Percentiles rank a stretch among this genome's conserved stretches.
These are phyloP conservation scores for Gymnopus androsaceus DNA, from an alignment of 1,284 basidiomycete genomes.

Conservation along the genomic window DNA sequence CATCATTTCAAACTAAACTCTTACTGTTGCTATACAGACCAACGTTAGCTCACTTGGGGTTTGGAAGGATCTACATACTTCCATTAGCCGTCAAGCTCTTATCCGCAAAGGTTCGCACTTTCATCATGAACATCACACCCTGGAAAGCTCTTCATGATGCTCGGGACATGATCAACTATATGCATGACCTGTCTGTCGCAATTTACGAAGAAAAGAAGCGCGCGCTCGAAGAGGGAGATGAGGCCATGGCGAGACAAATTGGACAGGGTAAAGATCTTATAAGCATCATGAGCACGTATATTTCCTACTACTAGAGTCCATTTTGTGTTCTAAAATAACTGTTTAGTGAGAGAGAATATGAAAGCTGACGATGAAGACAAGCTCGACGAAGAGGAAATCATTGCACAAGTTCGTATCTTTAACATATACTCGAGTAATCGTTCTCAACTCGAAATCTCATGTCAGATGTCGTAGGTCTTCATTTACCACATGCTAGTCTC, in stretches of 20 bases:
- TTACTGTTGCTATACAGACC: not conserved
- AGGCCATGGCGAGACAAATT: constrained; percentile 32
- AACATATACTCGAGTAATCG: not conserved
- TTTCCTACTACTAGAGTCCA: not conserved
- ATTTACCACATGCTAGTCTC: no score
- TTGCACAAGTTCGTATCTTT: constrained; percentile 25
- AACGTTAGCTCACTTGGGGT: constrained; percentile 16
- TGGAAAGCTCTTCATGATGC: constrained; percentile 34
- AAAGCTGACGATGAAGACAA: constrained; percentile 32
- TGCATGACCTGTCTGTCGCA: constrained; percentile 36
- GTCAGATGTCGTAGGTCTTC: constrained; percentile 18
- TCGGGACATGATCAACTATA: constrained; percentile 38
- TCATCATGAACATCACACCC: constrained; percentile 36
- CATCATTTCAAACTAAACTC: not conserved
- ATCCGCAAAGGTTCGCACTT: constrained; percentile 35
- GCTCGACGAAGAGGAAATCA: constrained; percentile 33
- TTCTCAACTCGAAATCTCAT: constrained; percentile 2
- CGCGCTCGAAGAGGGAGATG: constrained; percentile 37
- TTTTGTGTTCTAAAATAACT: not conserved
- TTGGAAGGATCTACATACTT: constrained; percentile 29
- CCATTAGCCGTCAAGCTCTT: constrained; percentile 37
- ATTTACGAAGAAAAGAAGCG: constrained; percentile 42
- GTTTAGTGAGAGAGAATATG: constrained; percentile 36
- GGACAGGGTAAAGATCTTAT: constrained; percentile 47
- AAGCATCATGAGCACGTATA: constrained; percentile 42